Base-by-base conservation (phyloP, 106 monocot species). In the Platanthera guangdongensis region DNA sequence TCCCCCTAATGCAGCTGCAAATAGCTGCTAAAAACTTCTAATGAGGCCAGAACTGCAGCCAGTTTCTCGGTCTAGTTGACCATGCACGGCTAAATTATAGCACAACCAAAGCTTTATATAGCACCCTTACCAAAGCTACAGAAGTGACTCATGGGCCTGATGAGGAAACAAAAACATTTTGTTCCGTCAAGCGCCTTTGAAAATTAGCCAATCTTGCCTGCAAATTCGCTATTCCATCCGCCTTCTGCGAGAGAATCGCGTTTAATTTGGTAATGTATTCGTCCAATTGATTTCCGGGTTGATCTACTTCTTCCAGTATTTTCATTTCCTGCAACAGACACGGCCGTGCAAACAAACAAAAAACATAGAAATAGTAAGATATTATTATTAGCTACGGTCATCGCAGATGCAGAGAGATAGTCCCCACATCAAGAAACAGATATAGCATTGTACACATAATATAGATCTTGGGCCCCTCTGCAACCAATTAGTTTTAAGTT, bases 201-300 rank as follows among this genome's bases (percentile, higher is more conserved):
- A 94, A 94, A 52, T 87, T 83, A 10, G 89, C 90, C 21, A 94
- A 71, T 9, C 91, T 86, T 25, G 91, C 87, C 74, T 95, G 94
- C 32, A 95, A 89, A 46, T 84, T 89, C 18, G 85, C 89, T 28
- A 95, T 78, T n/a, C 94, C 91, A 9, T 88, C 85, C 51, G 86
- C 94, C 78, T 94, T 91, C 32, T 88, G 86, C 12, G 94, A 94
- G 25, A 94, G 85, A 32, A 91, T 80, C 77, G 87, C 89, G 69
- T 77, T 88, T 73, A 94, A 71, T 72, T 89, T 91, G 9, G 84
- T 79, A 47, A 94, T 89, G 47, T 94, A 94, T 68, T 84, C 87
- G 82, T 94, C 94, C 16, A 94, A 88, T 45, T 85, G 83, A 70
- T 91, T 94, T 25, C 94, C 94, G 10, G 94, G 94, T 55, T 94